phyloP scores from a whole-genome alignment of 345 rosid species.

The Eucalyptus pauciflora region DNA sequence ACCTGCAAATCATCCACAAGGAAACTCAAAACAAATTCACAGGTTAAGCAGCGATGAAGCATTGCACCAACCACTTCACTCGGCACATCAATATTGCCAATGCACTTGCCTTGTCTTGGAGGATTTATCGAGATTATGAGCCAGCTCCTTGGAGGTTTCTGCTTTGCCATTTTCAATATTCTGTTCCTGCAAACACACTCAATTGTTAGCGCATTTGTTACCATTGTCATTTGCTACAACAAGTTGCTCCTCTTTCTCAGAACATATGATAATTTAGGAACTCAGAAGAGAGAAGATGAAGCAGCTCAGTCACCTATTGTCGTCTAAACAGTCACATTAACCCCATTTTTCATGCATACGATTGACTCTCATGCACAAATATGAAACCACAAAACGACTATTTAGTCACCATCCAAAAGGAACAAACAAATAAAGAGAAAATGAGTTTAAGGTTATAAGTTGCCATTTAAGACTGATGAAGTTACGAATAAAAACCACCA shows the following conservation, averaged over 20 bases:
- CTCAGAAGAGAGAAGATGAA: neutral
- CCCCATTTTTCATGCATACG: neutral
- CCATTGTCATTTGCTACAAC: neutral
- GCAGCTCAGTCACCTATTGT: neutral
- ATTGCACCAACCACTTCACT: neutral
- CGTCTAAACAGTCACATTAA: neutral
- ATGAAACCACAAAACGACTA: neutral
- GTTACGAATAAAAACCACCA: neutral
- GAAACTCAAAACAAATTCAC: too few relatives aligned
- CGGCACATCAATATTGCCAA: neutral
- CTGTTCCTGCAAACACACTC: slow-evolving; percentile 13
- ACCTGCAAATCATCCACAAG: slow-evolving; percentile 1
- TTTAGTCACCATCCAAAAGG: neutral
- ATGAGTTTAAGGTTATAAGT: neutral
- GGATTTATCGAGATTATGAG: slow-evolving; percentile 16
- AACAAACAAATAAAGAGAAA: neutral
- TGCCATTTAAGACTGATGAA: neutral
- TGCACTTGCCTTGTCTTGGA: neutral
- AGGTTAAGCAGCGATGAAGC: neutral
- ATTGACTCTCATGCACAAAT: neutral
- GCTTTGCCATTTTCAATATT: slow-evolving; percentile 6
- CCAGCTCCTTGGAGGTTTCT: slow-evolving; percentile 14
- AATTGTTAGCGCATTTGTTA: neutral
- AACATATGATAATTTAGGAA: neutral
- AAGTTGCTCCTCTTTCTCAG: neutral